Conservation (phyloP, 2,329 filamentous ascomycete species). For the Clonostachys rhizophaga region DNA sequence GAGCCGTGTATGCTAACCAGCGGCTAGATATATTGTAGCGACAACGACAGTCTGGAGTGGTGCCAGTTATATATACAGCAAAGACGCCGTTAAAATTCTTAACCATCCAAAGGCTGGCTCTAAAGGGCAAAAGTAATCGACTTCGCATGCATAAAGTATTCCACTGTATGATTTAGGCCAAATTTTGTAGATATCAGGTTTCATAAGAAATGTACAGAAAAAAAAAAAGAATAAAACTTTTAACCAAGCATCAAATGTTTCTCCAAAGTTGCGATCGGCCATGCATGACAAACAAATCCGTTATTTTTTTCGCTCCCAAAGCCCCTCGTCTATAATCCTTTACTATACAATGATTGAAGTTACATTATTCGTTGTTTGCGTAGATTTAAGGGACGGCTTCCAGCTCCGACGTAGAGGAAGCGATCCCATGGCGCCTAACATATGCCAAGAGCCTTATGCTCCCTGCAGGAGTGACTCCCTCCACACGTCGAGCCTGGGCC, state of each 20-base stretch:
- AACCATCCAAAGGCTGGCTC: constrained; percentile 12
- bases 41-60: constrained; percentile 92
- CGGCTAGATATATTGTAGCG: constrained; percentile 72
- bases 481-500: constrained; percentile 82
- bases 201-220: too few relatives aligned
- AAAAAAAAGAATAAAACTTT: too few relatives aligned
- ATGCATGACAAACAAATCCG: too few relatives aligned
- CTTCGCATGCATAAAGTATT: too few relatives aligned
- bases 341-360: background rate
- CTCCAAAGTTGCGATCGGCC: too few relatives aligned
- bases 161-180: too few relatives aligned
- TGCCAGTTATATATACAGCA: constrained; percentile 84
- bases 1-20: constrained; percentile 1
- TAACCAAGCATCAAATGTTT: too few relatives aligned
- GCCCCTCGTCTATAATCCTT: too few relatives aligned
- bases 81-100: constrained; percentile 87
- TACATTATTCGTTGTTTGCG: background rate
- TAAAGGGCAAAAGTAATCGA: background rate
- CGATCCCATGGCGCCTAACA: constrained; percentile 34
- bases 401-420: background rate
- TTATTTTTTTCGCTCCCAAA: too few relatives aligned
- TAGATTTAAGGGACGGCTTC: background rate
- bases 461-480: constrained; percentile 67
- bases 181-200: too few relatives aligned
- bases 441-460: constrained; percentile 57